Evolutionary conservation across 2,329 filamentous ascomycete species (phyloP), one percentile per base, ranked within the genome.

Genomic region (Apiospora koreana): DNA sequence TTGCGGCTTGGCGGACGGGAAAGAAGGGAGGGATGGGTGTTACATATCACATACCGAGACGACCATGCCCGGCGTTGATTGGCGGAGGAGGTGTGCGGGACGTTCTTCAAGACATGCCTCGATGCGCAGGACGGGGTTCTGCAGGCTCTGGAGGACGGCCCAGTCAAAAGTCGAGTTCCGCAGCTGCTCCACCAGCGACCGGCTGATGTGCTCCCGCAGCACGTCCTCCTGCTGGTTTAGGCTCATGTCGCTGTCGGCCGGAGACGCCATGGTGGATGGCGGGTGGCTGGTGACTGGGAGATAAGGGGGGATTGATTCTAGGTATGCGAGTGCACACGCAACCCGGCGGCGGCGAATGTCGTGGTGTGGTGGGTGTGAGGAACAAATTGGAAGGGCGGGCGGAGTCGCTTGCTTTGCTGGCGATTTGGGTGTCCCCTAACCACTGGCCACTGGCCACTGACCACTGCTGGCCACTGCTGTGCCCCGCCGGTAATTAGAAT

Each of bases 121-220:
- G 25, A 75, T 73, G n/a, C 67, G 46, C n/a, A 74, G 66, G 3
- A 69, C 71, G 9, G 73, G 73, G 25, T 73, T 54, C 35, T 23
- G 58, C 35, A 75, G 68, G 28, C 58, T 69, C 25, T 72, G 67
- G 48, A 74, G 48, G 2, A 66, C 70, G 7, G 48, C 67, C 73
- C 73, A 75, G 68, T 75, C 71, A 68, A 75, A 69, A 31, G 71
- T 67, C n/a, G 70, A 67, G 23, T 67, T 64, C 21, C 68, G 48
- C 48, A 75, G 66, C 66, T 75, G 70, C 21, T 75, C 72, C 12
- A 69, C 72, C 31, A 75, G 69, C 6, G 69, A 69, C 21, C 70
- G 71, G 14, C 70, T 69, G 46, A 75, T 69, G n/a, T 72, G 71
- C 42, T 72, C 69, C 18, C 72, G 72, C 16, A 75, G 66, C 14